Evolutionary conservation across 2,329 filamentous ascomycete species (phyloP).

Genomic region (Aureobasidium sp.): DNA sequence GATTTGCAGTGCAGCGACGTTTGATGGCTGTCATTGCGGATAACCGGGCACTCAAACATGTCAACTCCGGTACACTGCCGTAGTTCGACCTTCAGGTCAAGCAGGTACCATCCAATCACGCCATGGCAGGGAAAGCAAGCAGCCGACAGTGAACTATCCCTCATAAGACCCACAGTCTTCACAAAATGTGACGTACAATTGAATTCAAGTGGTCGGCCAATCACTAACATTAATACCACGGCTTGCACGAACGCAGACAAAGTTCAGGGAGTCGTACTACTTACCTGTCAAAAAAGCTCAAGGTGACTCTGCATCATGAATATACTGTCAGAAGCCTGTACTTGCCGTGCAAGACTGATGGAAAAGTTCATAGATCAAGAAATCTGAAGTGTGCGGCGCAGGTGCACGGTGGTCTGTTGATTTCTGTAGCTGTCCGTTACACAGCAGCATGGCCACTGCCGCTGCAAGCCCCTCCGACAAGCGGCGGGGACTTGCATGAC

Average conservation of each 20-base stretch:
- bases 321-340: constrained; percentile 6
- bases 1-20: constrained; percentile 12
- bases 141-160: background rate
- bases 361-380: background rate
- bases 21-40: constrained; percentile 12
- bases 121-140: background rate
- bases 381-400: background rate
- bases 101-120: constrained; percentile 13
- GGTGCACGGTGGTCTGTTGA: constrained; percentile 10
- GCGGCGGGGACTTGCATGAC: constrained; percentile 9
- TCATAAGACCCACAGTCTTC: background rate
- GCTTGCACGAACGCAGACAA: background rate
- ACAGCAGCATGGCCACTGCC: constrained; percentile 15
- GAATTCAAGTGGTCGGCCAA: background rate
- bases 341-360: constrained; percentile 1
- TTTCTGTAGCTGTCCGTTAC: constrained; percentile 11
- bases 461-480: constrained; percentile 14
- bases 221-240: background rate
- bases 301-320: background rate
- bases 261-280: background rate
- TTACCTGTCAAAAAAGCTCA: constrained; percentile 4
- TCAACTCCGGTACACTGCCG: constrained; percentile 13
- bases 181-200: constrained; percentile 4
- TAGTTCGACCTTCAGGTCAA: constrained; percentile 6
- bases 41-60: constrained; percentile 13